phyloP scores from a whole-genome alignment of 2,329 filamentous ascomycete species.

The Colletotrichum sp. region DNA sequence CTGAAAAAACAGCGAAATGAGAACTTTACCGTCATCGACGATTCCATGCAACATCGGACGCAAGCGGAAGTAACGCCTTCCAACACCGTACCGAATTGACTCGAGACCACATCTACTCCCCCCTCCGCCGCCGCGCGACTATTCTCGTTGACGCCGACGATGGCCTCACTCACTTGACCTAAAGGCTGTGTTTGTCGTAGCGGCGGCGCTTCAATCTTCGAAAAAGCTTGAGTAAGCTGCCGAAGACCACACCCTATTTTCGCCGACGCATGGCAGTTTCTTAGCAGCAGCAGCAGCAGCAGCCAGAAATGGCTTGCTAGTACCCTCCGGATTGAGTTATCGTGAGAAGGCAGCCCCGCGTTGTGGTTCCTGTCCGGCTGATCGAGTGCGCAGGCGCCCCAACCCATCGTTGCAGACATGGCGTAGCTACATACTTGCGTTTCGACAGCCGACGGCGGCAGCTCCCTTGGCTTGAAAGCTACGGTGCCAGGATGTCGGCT shows the following conservation, averaged over 20 bases:
- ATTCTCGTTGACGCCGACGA: neutral
- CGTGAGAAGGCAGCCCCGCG: neutral
- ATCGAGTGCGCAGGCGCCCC: neutral
- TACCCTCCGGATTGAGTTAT: neutral
- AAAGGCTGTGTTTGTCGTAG: neutral
- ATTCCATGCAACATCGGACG: neutral
- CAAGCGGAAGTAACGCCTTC: neutral
- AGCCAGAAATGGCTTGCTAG: neutral
- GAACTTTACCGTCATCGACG: neutral
- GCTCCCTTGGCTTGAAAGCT: neutral
- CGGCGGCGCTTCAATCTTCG: neutral
- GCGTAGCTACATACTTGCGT: neutral
- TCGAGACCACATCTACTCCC: neutral
- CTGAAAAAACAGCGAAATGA: neutral
- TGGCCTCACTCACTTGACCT: neutral
- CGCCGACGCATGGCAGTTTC: neutral
- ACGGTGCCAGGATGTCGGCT: neutral
- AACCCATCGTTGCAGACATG: neutral
- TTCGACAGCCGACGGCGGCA: neutral
- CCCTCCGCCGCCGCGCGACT: neutral
- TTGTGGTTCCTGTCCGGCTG: neutral
- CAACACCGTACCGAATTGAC: neutral
- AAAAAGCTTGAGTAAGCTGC: neutral
- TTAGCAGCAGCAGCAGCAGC: neutral
- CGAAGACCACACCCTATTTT: neutral